Evolutionary conservation across 805 yeast species (phyloP).

Genomic region (Wickerhamiella sorbophila): DNA sequence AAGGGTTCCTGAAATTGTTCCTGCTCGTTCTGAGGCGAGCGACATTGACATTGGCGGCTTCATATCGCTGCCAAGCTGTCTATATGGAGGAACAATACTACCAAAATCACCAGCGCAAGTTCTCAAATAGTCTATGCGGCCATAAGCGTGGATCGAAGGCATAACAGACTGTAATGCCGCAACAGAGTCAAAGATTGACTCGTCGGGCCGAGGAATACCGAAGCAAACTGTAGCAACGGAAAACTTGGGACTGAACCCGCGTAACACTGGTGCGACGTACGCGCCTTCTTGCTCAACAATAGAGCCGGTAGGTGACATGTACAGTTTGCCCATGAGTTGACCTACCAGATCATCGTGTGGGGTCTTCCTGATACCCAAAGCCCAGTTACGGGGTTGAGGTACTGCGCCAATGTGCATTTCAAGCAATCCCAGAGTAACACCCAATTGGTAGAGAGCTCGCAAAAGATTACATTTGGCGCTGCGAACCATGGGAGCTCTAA

Average conservation of each 20-base stretch:
- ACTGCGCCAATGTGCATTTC: conserved; percentile 13
- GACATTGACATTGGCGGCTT: conserved; percentile 78
- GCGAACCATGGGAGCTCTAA: conserved; percentile 22
- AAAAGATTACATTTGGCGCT: conserved; percentile 52
- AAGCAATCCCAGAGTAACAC: conserved; percentile 24
- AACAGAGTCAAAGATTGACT: conserved; percentile 49
- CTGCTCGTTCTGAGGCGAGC: conserved; percentile 48
- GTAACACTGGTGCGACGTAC: conserved; percentile 74
- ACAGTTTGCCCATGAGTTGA: conserved; percentile 14
- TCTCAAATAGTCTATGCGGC: conserved; percentile 47
- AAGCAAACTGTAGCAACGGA: conserved; percentile 63
- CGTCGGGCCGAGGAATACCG: conserved; percentile 65
- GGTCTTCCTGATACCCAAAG: conserved; percentile 9
- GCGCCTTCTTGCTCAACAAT: conserved; percentile 73
- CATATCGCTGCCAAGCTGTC: conserved; percentile 41
- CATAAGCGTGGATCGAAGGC: conserved; percentile 65
- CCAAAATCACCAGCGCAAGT: conserved; percentile 7
- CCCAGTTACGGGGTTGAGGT: conserved; percentile 12
- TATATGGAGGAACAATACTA: conserved; percentile 58
- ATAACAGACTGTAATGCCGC: conserved; percentile 47
- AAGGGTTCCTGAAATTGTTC: conserved; percentile 70
- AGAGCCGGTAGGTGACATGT: conserved; percentile 10
- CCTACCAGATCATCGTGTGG: conserved; percentile 12
- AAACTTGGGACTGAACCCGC: conserved; percentile 51
- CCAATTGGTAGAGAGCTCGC: conserved; percentile 42